Conservation (phyloP, 441 rosid genomes). For the Breynia disticha region DNA sequence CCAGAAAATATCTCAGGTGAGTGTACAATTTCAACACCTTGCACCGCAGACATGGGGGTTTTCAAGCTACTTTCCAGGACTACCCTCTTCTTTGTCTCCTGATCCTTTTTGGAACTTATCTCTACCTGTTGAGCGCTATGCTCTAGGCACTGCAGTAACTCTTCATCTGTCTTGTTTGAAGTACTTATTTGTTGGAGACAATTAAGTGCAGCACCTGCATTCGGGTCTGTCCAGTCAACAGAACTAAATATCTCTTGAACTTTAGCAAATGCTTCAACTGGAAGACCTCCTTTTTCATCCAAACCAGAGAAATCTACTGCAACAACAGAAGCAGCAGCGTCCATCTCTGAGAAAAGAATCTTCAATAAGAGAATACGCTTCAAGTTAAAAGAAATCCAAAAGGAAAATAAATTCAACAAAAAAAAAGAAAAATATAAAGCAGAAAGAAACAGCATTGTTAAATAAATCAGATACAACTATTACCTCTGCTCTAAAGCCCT, state of each 20-base stretch:
- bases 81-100: slow-evolving; percentile 24
- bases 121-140: slow-evolving; percentile 29
- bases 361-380: slow-evolving; percentile 31
- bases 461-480: slow-evolving; percentile 12
- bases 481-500: slow-evolving; percentile 93
- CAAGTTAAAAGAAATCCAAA: slow-evolving; percentile 16
- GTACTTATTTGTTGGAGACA: slow-evolving; percentile 66
- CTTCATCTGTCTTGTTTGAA: slow-evolving; percentile 35
- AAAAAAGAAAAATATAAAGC: not conserved
- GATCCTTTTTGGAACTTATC: slow-evolving; percentile 29
- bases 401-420: slow-evolving; percentile 4
- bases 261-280: slow-evolving; percentile 80
- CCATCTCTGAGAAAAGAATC: slow-evolving; percentile 97
- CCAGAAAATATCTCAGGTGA: slow-evolving; percentile 21
- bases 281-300: slow-evolving; percentile 82
- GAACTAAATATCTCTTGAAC: slow-evolving; percentile 84
- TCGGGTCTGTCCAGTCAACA: slow-evolving; percentile 68
- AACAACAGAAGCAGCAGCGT: slow-evolving; percentile 57
- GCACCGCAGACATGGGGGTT: slow-evolving; percentile 20
- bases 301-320: slow-evolving; percentile 47
- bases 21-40: slow-evolving; percentile 22
- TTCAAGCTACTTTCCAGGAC: slow-evolving; percentile 23
- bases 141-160: slow-evolving; percentile 15
- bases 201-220: slow-evolving; percentile 59
- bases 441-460: not conserved